Percentiles rank a stretch among this genome's conserved stretches.
Conservation (phyloP, 202 grass and related monocot species). For the Hordeum pubiflorum region DNA sequence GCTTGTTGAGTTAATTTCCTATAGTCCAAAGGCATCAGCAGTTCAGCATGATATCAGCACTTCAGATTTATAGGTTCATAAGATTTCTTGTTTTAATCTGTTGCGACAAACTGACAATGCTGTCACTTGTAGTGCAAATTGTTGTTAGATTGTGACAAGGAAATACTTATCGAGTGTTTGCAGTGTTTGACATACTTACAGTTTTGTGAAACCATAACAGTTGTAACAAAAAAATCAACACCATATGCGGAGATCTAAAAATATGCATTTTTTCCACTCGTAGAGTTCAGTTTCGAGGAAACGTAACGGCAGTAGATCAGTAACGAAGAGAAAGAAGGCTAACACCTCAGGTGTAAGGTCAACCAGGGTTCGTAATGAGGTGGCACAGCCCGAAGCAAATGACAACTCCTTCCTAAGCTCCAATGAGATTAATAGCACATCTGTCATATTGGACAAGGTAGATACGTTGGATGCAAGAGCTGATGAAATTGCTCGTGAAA, state of each 20-base stretch:
- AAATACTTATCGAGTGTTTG: not conserved
- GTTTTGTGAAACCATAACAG: not conserved
- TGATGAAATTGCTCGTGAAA: constrained; percentile 21
- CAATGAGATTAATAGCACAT: not conserved
- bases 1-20: not conserved
- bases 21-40: not conserved
- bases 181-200: not conserved
- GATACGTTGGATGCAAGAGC: not conserved
- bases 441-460: not conserved
- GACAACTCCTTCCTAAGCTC: not conserved
- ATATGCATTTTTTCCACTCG: not conserved
- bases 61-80: not conserved
- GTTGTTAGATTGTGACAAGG: not conserved
- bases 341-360: not conserved
- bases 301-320: not conserved
- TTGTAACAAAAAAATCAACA: not conserved
- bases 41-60: not conserved
- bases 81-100: not conserved
- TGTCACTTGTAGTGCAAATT: not conserved
- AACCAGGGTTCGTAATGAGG: not conserved
- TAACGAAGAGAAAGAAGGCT: not conserved
- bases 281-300: constrained; percentile 18
- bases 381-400: not conserved
- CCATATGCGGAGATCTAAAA: not conserved
- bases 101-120: not conserved